Percentiles rank a stretch among this genome's conserved stretches.
Conservation (phyloP, 2,329 filamentous ascomycete genomes). For the Westerdykella ornata region DNA sequence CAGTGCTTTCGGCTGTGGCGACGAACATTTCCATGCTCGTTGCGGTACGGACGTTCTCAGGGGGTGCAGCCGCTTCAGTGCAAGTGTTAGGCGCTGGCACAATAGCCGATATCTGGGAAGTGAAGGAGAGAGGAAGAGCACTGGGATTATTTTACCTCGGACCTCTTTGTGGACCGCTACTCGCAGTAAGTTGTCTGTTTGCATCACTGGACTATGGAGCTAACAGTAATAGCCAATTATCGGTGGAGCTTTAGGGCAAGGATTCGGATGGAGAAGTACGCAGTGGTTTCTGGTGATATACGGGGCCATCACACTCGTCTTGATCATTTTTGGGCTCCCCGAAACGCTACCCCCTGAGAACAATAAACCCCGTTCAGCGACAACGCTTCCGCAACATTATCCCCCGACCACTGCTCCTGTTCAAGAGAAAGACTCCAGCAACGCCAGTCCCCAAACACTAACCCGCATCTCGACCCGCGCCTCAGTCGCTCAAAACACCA, state of each 20-base stretch:
- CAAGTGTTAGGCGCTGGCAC: constrained; percentile 37
- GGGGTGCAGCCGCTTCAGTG: constrained; percentile 34
- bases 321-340: constrained; percentile 31
- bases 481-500: constrained; percentile 30
- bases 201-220: too few relatives aligned
- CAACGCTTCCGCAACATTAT: not conserved
- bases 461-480: constrained; percentile 28
- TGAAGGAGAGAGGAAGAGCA: constrained; percentile 32
- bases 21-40: constrained; percentile 36
- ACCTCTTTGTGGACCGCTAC: constrained; percentile 34
- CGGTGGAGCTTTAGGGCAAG: constrained; percentile 30
- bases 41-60: constrained; percentile 30
- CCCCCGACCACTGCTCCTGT: constrained; percentile 1
- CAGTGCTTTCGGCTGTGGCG: constrained; percentile 29
- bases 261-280: constrained; percentile 35
- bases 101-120: constrained; percentile 36
- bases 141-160: constrained; percentile 39
- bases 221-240: constrained; percentile 24
- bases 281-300: constrained; percentile 38
- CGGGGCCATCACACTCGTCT: constrained; percentile 27
- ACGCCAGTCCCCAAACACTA: constrained; percentile 11
- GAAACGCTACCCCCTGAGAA: constrained; percentile 26
- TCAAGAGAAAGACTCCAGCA: constrained; percentile 5
- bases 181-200: constrained; percentile 12
- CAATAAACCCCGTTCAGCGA: constrained; percentile 1